Percentiles rank a stretch among this genome's conserved stretches.
These are phyloP conservation scores for Leccinum griseonigrum DNA, from an alignment of 1,284 basidiomycete genomes.

Conservation along the genomic window DNA sequence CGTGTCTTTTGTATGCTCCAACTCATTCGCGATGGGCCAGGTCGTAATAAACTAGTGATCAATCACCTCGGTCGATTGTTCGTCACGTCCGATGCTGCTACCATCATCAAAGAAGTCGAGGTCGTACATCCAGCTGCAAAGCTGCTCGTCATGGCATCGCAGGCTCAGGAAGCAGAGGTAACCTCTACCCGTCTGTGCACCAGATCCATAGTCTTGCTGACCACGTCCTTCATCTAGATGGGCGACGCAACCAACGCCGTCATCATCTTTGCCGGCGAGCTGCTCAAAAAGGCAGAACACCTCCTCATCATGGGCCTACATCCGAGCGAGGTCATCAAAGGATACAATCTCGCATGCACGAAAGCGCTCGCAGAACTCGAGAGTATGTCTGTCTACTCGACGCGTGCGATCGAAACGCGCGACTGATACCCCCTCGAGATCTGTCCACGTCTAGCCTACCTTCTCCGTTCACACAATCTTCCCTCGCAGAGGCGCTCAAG, in stretches of 20 bases:
- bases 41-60: conserved; percentile 93
- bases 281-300: conserved; percentile 92
- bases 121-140: conserved; percentile 99
- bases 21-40: conserved; percentile 38
- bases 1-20: background rate
- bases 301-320: conserved; percentile 96
- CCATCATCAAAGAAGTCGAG: conserved; percentile 97
- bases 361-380: conserved; percentile 90
- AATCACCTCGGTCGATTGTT: conserved; percentile 96
- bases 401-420: background rate
- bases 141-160: conserved; percentile 95
- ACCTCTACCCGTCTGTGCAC: background rate
- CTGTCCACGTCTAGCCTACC: conserved; percentile 68
- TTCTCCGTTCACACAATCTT: conserved; percentile 74
- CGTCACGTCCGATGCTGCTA: conserved; percentile 98
- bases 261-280: conserved; percentile 93
- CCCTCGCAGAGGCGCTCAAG: conserved; percentile 80
- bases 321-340: conserved; percentile 91
- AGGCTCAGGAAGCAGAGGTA: conserved; percentile 95
- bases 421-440: conserved; percentile 39
- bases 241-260: conserved; percentile 97
- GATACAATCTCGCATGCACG: conserved; percentile 91
- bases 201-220: background rate
- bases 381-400: conserved; percentile 62
- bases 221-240: conserved; percentile 55